Percentiles rank a stretch among this genome's conserved stretches.
Evolutionary conservation across 441 rosid genomes (phyloP).

Genomic region (Arabidopsis hybrid): DNA sequence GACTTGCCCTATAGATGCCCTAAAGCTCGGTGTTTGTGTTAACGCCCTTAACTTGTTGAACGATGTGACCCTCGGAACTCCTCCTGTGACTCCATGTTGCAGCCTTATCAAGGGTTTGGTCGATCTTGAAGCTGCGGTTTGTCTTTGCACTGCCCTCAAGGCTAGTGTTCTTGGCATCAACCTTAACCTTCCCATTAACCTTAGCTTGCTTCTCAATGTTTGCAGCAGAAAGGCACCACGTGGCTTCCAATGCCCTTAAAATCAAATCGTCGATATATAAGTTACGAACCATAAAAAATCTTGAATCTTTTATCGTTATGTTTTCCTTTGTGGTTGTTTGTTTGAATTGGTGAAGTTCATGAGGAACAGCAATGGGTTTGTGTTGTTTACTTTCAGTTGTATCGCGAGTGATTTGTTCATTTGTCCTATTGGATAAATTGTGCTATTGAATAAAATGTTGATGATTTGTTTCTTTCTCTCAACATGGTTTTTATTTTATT

Average conservation of each 20-base stretch:
- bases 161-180: slow-evolving; percentile 60
- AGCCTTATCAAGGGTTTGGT: slow-evolving; percentile 60
- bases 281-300: neutral
- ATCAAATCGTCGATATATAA: neutral
- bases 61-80: slow-evolving; percentile 52
- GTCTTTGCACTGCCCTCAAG: slow-evolving; percentile 69
- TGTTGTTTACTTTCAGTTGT: slow-evolving; percentile 25
- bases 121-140: slow-evolving; percentile 69
- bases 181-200: slow-evolving; percentile 57
- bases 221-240: slow-evolving; percentile 60
- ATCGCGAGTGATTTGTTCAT: slow-evolving; percentile 29
- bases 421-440: slow-evolving; percentile 28
- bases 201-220: slow-evolving; percentile 62
- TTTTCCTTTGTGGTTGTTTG: slow-evolving; percentile 10
- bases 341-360: slow-evolving; percentile 10
- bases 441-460: slow-evolving; percentile 28
- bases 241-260: slow-evolving; percentile 57
- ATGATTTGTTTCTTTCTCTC: neutral
- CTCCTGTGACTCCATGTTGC: slow-evolving; percentile 69
- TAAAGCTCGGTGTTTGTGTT: slow-evolving; percentile 63
- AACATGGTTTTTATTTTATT: neutral
- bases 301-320: slow-evolving; percentile 15
- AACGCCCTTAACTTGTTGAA: slow-evolving; percentile 51
- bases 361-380: slow-evolving; percentile 17
- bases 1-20: slow-evolving; percentile 62